A percentile compares a stretch with the other conserved stretches of the same genome.
phyloP scores from a whole-genome alignment of 148 eudicot species.

The Rheum nobile region DNA sequence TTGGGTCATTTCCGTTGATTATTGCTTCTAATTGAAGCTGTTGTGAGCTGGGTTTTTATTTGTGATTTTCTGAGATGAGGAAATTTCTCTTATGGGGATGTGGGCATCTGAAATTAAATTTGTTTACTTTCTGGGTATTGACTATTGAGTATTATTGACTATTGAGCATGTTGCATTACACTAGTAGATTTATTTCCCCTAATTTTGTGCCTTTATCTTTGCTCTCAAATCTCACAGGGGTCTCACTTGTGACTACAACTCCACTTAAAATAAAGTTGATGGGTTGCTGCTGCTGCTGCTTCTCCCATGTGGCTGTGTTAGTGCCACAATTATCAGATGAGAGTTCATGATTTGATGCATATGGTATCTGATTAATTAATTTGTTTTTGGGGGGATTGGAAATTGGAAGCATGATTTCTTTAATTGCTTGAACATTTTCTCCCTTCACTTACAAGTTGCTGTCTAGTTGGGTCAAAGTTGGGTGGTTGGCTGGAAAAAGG shows the following conservation, averaged over 20 bases:
- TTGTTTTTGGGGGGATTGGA: background rate
- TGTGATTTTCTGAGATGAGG: background rate
- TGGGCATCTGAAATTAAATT: conserved; percentile 17
- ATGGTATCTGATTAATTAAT: background rate
- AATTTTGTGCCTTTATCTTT: background rate
- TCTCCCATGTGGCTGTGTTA: conserved; percentile 4
- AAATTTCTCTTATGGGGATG: conserved; percentile 3
- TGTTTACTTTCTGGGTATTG: background rate
- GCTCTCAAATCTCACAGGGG: conserved; percentile 7
- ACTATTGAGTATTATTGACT: background rate
- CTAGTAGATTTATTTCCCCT: background rate
- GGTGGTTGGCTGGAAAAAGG: background rate
- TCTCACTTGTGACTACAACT: background rate
- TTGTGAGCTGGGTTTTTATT: conserved; percentile 20
- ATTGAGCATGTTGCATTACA: background rate
- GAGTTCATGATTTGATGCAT: conserved; percentile 6
- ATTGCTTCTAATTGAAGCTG: conserved; percentile 26
- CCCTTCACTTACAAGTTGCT: conserved; percentile 6
- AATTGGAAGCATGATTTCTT: conserved; percentile 1
- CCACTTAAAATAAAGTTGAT: background rate
- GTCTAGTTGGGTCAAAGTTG: conserved; percentile 6
- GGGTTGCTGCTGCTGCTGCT: conserved; percentile 4
- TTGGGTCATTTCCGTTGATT: conserved; percentile 9
- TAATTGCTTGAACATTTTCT: conserved; percentile 9
- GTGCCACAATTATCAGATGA: conserved; percentile 3